Evolutionary conservation across 352 stramenopile species (phyloP), one percentile per base, ranked within the genome.

Genomic region (Blastocystis sp.): DNA sequence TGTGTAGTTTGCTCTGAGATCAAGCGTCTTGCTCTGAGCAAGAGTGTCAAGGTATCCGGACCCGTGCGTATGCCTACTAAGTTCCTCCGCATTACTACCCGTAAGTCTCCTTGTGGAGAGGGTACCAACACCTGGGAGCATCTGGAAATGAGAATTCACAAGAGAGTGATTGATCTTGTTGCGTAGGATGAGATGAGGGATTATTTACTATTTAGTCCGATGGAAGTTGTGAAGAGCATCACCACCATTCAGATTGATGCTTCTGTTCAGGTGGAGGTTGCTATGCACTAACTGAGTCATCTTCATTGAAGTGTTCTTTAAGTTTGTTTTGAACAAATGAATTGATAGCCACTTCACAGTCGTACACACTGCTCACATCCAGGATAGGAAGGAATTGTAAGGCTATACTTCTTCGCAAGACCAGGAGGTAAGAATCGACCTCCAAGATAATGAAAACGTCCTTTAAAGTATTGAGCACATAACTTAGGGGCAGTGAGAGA

Each of bases 191-290:
- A 1, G 0, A 33, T 84, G 0, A 44, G 37, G 24, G 0, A 51
- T 5, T 42, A 22, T 7, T 66, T 81, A 9, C 44, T 37, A 19
- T 37, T 1, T 84, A 84, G 73, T 82, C 95, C 97, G 64, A 97
- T 95, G 91, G 96, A 99, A 93, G 97, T 98, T 89, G 96, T 99
- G 87, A 98, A 98, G 95, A 95, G 98, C 93, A 98, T 99, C 92
- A 99, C 97, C 80, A 98, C 94, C 90, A 99, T 99, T 93, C 73
- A 84, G 73, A 84, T 84, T 40, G 73, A 84, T 40, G 51, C 73
- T 48, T 84, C 73, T 44, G 73, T 84, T 11, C 73, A 84, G 73
- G 73, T 84, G 4, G 73, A 84, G 53, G 73, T 84, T 33, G 42
- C 73, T 57, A 68, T 84, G 44, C 64, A 68, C 73, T 84, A 69